Conservation (phyloP, 768 basidiomycete genomes). For the Calvatia gigantea region DNA sequence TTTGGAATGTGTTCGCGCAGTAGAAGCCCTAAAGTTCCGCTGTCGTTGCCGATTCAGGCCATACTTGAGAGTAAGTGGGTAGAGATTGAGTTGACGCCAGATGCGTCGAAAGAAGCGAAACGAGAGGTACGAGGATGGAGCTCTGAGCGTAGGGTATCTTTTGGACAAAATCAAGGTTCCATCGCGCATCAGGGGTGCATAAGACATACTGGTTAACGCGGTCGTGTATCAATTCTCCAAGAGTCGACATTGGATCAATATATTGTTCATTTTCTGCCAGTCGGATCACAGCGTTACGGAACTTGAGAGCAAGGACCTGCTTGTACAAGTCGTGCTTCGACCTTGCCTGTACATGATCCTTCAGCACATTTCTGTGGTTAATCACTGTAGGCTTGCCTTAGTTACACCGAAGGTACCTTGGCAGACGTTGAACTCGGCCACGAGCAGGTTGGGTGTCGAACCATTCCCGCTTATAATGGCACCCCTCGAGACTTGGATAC, state of each 20-base stretch:
- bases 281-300: conserved; percentile 60
- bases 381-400: conserved; percentile 45
- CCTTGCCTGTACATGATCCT: conserved; percentile 50
- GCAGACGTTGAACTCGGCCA: conserved; percentile 76
- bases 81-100: conserved; percentile 15
- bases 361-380: background rate
- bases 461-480: conserved; percentile 83
- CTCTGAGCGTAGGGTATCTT: conserved; percentile 29
- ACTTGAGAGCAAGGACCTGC: conserved; percentile 68
- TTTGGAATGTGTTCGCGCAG: conserved; percentile 17
- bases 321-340: conserved; percentile 85
- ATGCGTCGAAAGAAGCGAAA: conserved; percentile 33
- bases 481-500: conserved; percentile 73
- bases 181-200: background rate
- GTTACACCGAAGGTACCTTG: conserved; percentile 80
- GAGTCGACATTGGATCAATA: conserved; percentile 57
- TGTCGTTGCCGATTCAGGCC: conserved; percentile 28
- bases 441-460: conserved; percentile 78
- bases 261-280: conserved; percentile 77
- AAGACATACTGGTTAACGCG: conserved; percentile 45
- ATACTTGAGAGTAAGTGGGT: conserved; percentile 30
- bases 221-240: conserved; percentile 62
- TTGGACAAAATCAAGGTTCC: background rate
- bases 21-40: conserved; percentile 20
- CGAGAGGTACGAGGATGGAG: conserved; percentile 29